These are phyloP conservation scores for Colletotrichum tanaceti DNA, from an alignment of 2,329 filamentous ascomycete genomes.

Conservation along the genomic window DNA sequence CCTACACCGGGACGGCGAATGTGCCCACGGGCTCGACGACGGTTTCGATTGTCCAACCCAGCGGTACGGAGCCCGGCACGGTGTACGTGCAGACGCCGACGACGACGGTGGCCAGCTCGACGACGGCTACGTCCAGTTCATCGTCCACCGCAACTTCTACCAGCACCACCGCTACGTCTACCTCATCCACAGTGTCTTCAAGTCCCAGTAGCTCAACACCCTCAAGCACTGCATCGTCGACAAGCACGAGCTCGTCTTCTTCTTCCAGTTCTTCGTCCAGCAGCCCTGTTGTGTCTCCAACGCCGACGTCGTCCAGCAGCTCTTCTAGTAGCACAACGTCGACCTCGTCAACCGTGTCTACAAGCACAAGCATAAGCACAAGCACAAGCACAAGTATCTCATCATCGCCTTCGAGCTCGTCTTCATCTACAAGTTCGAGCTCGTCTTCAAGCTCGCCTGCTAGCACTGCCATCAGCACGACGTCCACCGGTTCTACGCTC, in stretches of 20 bases:
- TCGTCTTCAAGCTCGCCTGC: neutral
- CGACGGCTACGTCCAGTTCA: neutral
- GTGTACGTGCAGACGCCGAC: conserved; percentile 27
- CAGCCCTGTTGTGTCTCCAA: neutral
- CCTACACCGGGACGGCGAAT: conserved; percentile 7
- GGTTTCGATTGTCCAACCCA: conserved; percentile 25
- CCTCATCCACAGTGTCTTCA: too few species aligned
- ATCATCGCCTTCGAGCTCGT: neutral
- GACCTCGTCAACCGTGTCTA: neutral
- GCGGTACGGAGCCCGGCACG: conserved; percentile 15
- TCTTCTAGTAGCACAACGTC: neutral
- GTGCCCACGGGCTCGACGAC: conserved; percentile 14
- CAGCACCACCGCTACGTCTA: neutral
- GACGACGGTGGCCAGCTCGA: neutral
- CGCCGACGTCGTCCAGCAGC: neutral
- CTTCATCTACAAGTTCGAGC: neutral
- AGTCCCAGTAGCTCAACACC: too few species aligned
- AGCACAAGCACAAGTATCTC: too few species aligned
- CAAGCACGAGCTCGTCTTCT: neutral
- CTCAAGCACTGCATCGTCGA: neutral
- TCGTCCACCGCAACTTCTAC: neutral
- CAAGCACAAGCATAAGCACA: too few species aligned
- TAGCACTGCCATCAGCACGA: neutral
- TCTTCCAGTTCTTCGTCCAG: neutral
- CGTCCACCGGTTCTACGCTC: neutral